Evolutionary conservation across 2,329 filamentous ascomycete species (phyloP), one percentile per base, ranked within the genome.

Genomic region (Xylariaceae sp.): DNA sequence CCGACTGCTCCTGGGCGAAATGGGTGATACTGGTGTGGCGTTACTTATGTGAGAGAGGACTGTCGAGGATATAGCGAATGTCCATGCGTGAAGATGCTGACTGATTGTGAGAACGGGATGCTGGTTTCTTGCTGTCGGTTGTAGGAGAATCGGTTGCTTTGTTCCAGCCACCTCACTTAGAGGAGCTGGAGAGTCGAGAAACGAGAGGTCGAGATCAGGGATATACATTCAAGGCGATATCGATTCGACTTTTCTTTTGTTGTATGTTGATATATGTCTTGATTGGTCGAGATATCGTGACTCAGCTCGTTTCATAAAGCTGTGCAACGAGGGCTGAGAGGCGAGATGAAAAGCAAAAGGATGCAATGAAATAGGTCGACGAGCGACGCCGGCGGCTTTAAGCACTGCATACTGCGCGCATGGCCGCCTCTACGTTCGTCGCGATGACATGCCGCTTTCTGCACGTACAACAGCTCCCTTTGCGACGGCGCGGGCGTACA

Each of bases 151-250:
- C 15, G 15, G 11, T 30, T 44, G 48, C 40, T 45, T 52, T 17
- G 43, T 39, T 38, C 36, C 47, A 40, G 33, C 31, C 39, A 36
- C 42, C 47, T 49, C 39, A 22, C 42, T 48, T 48, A 39, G 46
- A 49, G 48, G 41, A 41, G 32, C 50, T 30, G 32, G 48, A 38
- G 38, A 42, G 39, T 42, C 45, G 36, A 42, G 38, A 33, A 32
- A 22, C 33, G 35, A 35, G 42, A 18, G 41, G 47, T 47, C 33
- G 48, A 55, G 42, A n/a, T 46, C 38, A 31, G 53, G 42, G 36
- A 53, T 46, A 53, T 57, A 55, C 54, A 57, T 57, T 44, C 44
- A 53, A 49, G 45, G 45, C 43, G 19, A 42, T n/a, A 46, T 47
- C 18, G 45, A 39, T 18, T 31, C 19, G 44, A 39, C 40, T 32